These are phyloP conservation scores for Ascochyta koolunga DNA, from an alignment of 2,329 filamentous ascomycete species.

Conservation along the genomic window DNA sequence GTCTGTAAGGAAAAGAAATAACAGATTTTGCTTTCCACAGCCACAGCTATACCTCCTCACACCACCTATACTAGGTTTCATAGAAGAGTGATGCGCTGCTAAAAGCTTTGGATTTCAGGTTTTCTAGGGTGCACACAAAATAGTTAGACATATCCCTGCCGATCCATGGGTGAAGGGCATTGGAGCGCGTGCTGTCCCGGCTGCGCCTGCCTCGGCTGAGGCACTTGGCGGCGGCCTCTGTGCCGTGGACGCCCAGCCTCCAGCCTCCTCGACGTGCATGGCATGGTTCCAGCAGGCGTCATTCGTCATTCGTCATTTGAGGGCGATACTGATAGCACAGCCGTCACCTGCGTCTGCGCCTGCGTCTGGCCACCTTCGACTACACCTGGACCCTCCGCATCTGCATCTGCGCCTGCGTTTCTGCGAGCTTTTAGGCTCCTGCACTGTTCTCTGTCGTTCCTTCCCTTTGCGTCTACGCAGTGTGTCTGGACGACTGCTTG, in stretches of 20 bases:
- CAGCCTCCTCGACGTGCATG: slow-evolving; percentile 8
- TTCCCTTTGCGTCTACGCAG: neutral
- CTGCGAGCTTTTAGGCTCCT: neutral
- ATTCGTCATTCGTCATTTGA: slow-evolving; percentile 20
- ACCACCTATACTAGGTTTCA: no score
- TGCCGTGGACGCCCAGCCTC: slow-evolving; percentile 5
- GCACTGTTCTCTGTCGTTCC: slow-evolving; percentile 1
- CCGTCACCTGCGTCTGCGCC: slow-evolving; percentile 1
- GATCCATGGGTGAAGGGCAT: no score
- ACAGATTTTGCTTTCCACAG: no score
- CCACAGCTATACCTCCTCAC: no score
- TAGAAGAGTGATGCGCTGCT: neutral
- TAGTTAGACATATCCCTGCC: neutral
- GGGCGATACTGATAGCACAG: slow-evolving; percentile 18
- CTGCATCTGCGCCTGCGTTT: neutral
- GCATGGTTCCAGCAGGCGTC: slow-evolving; percentile 15
- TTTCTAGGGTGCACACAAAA: neutral
- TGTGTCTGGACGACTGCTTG: neutral
- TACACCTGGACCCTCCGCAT: slow-evolving; percentile 1
- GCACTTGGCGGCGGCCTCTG: neutral
- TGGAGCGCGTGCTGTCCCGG: no score
- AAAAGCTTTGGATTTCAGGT: neutral
- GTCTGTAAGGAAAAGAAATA: no score
- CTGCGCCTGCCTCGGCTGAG: slow-evolving; percentile 17
- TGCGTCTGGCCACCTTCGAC: slow-evolving; percentile 16